Percentiles rank a stretch among this genome's conserved stretches.
Evolutionary conservation across 2,329 filamentous ascomycete species (phyloP).

Genomic region (Xylaria sp.): DNA sequence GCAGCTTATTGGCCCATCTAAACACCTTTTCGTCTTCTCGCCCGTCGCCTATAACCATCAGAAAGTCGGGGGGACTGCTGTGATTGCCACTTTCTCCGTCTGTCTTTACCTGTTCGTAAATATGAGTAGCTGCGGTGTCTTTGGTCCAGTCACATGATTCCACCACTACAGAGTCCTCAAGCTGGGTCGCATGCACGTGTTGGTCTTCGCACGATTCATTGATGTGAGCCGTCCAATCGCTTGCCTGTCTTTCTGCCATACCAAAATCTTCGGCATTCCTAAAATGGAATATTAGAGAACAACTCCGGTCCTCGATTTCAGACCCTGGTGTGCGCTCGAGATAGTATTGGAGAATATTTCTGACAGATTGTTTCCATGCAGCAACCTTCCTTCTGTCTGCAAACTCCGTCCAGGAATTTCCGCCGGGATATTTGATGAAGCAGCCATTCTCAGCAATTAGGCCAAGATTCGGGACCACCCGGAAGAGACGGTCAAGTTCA

Average conservation of each 20-base stretch:
- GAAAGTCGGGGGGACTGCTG: slow-evolving; percentile 71
- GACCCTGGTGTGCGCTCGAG: slow-evolving; percentile 87
- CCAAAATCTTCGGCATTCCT: slow-evolving; percentile 79
- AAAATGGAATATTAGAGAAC: slow-evolving; percentile 90
- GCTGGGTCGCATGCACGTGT: slow-evolving; percentile 80
- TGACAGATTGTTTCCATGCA: slow-evolving; percentile 84
- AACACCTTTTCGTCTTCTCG: slow-evolving; percentile 94
- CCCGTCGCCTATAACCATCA: slow-evolving; percentile 88
- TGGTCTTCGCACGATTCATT: slow-evolving; percentile 90
- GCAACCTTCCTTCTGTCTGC: slow-evolving; percentile 72
- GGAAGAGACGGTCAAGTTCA: slow-evolving; percentile 86
- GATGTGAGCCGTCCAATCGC: slow-evolving; percentile 91
- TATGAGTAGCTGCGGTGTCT: slow-evolving; percentile 76
- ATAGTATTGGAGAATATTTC: slow-evolving; percentile 85
- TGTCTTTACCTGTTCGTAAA: slow-evolving; percentile 65
- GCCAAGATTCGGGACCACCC: slow-evolving; percentile 80
- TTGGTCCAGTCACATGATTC: slow-evolving; percentile 90
- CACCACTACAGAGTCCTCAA: slow-evolving; percentile 81
- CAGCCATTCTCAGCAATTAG: slow-evolving; percentile 95
- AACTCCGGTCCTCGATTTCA: slow-evolving; percentile 88
- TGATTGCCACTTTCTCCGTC: slow-evolving; percentile 39
- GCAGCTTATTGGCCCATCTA: slow-evolving; percentile 86
- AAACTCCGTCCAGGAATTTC: slow-evolving; percentile 76
- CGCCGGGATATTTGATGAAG: slow-evolving; percentile 76
- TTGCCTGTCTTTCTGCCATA: slow-evolving; percentile 77